Conservation (phyloP, 2,329 filamentous ascomycete species). For the Verticillium nubilum region DNA sequence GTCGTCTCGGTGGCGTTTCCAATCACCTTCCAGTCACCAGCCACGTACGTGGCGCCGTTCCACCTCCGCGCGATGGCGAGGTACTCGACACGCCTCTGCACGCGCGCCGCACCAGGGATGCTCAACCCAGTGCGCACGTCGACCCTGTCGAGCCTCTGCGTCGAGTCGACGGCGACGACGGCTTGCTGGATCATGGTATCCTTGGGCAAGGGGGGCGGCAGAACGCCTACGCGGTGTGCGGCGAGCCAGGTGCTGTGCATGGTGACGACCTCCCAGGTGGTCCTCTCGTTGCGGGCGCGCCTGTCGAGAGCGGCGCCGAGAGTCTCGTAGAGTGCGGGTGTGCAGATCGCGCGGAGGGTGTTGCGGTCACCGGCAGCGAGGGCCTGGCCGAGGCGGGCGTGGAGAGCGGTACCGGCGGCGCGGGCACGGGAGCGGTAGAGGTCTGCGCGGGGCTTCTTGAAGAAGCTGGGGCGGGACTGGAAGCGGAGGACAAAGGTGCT, state of each 20-base stretch:
- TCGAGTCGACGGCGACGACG: slow-evolving; percentile 54
- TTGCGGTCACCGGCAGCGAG: slow-evolving; percentile 53
- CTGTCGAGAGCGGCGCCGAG: slow-evolving; percentile 49
- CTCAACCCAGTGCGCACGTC: slow-evolving; percentile 27
- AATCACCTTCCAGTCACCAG: slow-evolving; percentile 58
- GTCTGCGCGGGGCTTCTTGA: slow-evolving; percentile 37
- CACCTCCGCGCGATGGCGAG: slow-evolving; percentile 51
- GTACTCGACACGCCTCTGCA: slow-evolving; percentile 56
- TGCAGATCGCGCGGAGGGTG: slow-evolving; percentile 48
- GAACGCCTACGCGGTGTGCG: slow-evolving; percentile 45
- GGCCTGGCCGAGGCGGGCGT: slow-evolving; percentile 55
- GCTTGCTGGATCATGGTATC: slow-evolving; percentile 45
- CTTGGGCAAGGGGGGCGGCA: slow-evolving; percentile 36
- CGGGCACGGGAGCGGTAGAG: slow-evolving; percentile 34
- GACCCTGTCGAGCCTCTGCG: slow-evolving; percentile 45
- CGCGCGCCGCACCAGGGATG: slow-evolving; percentile 41
- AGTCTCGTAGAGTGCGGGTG: slow-evolving; percentile 41
- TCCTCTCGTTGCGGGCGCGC: slow-evolving; percentile 38
- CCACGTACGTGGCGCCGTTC: slow-evolving; percentile 38
- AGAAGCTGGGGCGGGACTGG: slow-evolving; percentile 37
- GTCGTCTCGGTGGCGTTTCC: slow-evolving; percentile 55
- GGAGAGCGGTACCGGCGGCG: slow-evolving; percentile 52
- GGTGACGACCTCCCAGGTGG: slow-evolving; percentile 49
- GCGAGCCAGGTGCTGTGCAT: slow-evolving; percentile 48
- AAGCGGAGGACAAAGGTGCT: slow-evolving; percentile 33